phyloP scores from a whole-genome alignment of 1,139 yeast genomes.

The Candida glucosophila region DNA sequence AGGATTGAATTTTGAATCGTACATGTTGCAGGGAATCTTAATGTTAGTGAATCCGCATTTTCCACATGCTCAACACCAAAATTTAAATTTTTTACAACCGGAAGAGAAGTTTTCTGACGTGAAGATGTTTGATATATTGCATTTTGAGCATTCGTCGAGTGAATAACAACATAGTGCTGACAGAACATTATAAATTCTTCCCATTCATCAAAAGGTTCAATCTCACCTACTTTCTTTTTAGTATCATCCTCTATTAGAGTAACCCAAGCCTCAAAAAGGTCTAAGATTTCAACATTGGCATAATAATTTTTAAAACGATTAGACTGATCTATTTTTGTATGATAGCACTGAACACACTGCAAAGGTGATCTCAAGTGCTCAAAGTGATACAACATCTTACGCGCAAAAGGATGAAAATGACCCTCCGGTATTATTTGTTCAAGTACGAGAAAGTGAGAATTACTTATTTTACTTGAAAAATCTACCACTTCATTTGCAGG shows the following conservation, averaged over 20 bases:
- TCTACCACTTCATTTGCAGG: slow-evolving; percentile 60
- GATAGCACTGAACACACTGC: slow-evolving; percentile 56
- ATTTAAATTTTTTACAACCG: slow-evolving; percentile 5
- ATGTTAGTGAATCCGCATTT: slow-evolving; percentile 12
- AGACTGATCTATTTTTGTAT: slow-evolving; percentile 40
- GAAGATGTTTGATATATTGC: neutral
- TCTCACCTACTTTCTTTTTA: slow-evolving; percentile 14
- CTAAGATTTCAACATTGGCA: slow-evolving; percentile 40
- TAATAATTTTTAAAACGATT: slow-evolving; percentile 41
- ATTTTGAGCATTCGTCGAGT: slow-evolving; percentile 40
- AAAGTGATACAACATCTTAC: slow-evolving; percentile 70
- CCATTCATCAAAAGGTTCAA: slow-evolving; percentile 77
- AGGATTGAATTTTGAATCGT: slow-evolving; percentile 16
- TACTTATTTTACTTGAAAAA: slow-evolving; percentile 36
- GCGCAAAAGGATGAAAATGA: slow-evolving; percentile 55
- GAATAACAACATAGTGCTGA: slow-evolving; percentile 66
- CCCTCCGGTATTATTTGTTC: slow-evolving; percentile 72
- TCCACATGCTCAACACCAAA: slow-evolving; percentile 2
- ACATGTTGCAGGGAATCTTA: slow-evolving; percentile 43
- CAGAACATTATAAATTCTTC: slow-evolving; percentile 74
- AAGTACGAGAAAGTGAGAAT: slow-evolving; percentile 55
- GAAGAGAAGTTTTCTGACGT: neutral
- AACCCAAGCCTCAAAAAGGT: slow-evolving; percentile 54
- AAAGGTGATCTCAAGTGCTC: slow-evolving; percentile 60
- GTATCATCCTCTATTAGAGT: slow-evolving; percentile 27